A percentile compares a stretch with the other conserved stretches of the same genome.
Evolutionary conservation across 768 basidiomycete genomes (phyloP).

Genomic region (Amanita jacksonii): DNA sequence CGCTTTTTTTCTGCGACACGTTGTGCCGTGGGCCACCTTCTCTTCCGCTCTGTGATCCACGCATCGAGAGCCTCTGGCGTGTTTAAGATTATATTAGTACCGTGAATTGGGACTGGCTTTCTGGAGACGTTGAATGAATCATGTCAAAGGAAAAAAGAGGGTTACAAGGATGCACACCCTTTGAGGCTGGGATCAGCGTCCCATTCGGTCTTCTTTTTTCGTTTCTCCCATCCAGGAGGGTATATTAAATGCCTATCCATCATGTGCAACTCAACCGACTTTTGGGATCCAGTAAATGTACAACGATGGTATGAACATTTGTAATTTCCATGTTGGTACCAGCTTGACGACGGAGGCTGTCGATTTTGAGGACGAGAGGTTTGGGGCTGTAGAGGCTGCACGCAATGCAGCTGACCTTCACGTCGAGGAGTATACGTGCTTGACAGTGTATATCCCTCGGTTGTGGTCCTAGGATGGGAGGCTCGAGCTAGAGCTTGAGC

Average conservation of each 20-base stretch:
- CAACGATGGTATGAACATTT: constrained; percentile 61
- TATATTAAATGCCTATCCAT: constrained; percentile 88
- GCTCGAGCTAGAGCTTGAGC: constrained; percentile 41
- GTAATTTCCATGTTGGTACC: constrained; percentile 54
- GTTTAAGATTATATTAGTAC: constrained; percentile 68
- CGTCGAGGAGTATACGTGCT: background rate
- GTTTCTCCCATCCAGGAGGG: constrained; percentile 61
- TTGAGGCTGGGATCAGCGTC: constrained; percentile 77
- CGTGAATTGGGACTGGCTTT: constrained; percentile 66
- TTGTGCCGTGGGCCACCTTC: constrained; percentile 67
- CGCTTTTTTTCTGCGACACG: constrained; percentile 74
- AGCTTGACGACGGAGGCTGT: constrained; percentile 18
- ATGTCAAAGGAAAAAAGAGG: constrained; percentile 1
- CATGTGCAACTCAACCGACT: constrained; percentile 69
- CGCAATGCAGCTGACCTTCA: no score
- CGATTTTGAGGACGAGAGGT: background rate
- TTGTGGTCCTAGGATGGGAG: constrained; percentile 12
- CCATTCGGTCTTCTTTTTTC: constrained; percentile 48
- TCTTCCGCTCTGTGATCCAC: constrained; percentile 87
- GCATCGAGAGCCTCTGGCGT: constrained; percentile 72
- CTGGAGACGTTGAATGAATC: constrained; percentile 24
- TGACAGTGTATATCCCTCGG: constrained; percentile 19
- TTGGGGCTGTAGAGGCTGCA: background rate
- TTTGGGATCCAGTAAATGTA: constrained; percentile 56
- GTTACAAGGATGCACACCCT: constrained; percentile 44